Conservation (phyloP, 2,329 filamentous ascomycete genomes). For the Dactylellina sp. region DNA sequence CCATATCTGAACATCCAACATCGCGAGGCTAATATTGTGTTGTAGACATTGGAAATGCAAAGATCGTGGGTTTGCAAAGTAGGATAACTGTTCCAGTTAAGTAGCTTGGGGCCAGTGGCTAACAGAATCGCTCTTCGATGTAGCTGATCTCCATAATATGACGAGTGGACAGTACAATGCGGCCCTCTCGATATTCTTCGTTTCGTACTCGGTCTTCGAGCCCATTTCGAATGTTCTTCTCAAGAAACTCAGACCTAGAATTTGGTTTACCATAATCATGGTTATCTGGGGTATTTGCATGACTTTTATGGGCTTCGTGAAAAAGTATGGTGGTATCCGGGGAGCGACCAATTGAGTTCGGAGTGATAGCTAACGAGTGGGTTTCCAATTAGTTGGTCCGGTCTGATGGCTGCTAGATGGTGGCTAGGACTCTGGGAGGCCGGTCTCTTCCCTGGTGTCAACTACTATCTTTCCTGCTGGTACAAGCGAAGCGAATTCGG, state of each 20-base stretch:
- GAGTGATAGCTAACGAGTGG: background rate
- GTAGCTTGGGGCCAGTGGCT: background rate
- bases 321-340: constrained; percentile 63
- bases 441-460: constrained; percentile 80
- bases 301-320: constrained; percentile 76
- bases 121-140: background rate
- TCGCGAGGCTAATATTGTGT: constrained; percentile 74
- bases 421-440: constrained; percentile 81
- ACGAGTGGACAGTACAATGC: constrained; percentile 76
- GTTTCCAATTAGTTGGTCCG: constrained; percentile 66
- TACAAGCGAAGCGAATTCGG: constrained; percentile 84
- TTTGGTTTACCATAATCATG: constrained; percentile 88
- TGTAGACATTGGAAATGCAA: constrained; percentile 71
- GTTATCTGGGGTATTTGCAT: constrained; percentile 67
- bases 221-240: constrained; percentile 82
- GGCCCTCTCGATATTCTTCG: constrained; percentile 84
- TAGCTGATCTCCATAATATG: constrained; percentile 65
- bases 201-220: constrained; percentile 84
- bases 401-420: constrained; percentile 75
- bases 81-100: constrained; percentile 59
- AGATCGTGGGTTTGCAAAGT: constrained; percentile 69
- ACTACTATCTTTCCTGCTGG: constrained; percentile 86
- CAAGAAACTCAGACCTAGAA: constrained; percentile 78
- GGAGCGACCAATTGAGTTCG: background rate
- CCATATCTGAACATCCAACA: constrained; percentile 42